Conservation (phyloP, 352 stramenopile genomes). For the Pythium periplocum region DNA sequence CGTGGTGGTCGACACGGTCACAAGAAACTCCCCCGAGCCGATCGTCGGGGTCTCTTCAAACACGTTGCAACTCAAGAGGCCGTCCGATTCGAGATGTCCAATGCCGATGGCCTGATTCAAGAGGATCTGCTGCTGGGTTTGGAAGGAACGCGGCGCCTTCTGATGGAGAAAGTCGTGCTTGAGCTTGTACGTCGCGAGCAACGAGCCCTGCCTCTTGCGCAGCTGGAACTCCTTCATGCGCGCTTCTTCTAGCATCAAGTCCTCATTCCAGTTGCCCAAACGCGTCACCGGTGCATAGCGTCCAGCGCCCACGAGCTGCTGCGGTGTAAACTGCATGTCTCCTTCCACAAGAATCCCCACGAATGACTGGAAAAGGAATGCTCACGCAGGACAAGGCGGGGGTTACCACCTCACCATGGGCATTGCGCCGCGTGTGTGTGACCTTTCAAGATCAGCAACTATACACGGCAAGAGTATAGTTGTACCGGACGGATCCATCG, state of each 20-base stretch:
- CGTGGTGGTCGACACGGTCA: constrained; percentile 34
- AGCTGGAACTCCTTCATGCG: constrained; percentile 81
- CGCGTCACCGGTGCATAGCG: constrained; percentile 74
- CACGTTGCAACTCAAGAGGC: constrained; percentile 59
- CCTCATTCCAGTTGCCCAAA: constrained; percentile 90
- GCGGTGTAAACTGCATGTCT: constrained; percentile 86
- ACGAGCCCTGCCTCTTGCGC: constrained; percentile 73
- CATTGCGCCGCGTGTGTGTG: too few relatives aligned
- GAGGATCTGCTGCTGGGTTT: constrained; percentile 24
- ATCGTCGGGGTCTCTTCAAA: constrained; percentile 82
- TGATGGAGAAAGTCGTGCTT: constrained; percentile 76
- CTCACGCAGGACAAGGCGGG: too few relatives aligned
- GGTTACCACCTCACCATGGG: too few relatives aligned
- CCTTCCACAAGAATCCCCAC: too few relatives aligned
- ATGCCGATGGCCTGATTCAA: constrained; percentile 62
- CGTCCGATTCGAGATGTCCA: constrained; percentile 43
- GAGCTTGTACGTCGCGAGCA: constrained; percentile 74
- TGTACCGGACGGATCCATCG: too few relatives aligned
- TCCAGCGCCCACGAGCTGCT: constrained; percentile 82
- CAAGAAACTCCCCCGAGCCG: constrained; percentile 69
- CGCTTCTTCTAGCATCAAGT: constrained; percentile 84
- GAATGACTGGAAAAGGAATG: too few relatives aligned
- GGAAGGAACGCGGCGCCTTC: constrained; percentile 48
- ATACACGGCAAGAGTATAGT: too few relatives aligned
- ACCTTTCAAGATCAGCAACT: too few relatives aligned